Percentiles rank a stretch among this genome's conserved stretches.
Conservation (phyloP, 129 eudicot genomes). For the Solidago caesia region DNA sequence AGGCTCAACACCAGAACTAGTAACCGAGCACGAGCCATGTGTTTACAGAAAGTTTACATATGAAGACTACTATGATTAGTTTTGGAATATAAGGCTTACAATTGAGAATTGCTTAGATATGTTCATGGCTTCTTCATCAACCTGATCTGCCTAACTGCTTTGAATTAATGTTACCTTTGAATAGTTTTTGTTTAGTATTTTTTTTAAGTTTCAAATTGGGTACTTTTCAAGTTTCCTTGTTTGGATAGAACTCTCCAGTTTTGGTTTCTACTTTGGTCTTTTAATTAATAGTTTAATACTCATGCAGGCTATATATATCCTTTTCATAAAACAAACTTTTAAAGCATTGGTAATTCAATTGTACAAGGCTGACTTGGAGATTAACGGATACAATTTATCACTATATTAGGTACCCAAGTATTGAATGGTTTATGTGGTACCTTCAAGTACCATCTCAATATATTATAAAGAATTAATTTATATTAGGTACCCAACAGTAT, state of each 20-base stretch:
- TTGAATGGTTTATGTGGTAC: no score
- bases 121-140: constrained; percentile 26
- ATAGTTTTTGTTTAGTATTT: no score
- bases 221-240: neutral
- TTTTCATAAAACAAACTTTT: no score
- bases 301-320: neutral
- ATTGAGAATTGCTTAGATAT: constrained; percentile 34
- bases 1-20: constrained; percentile 32
- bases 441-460: no score
- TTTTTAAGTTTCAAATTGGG: neutral
- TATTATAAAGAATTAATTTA: no score
- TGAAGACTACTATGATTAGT: constrained; percentile 33
- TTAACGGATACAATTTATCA: no score
- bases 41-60: constrained; percentile 33
- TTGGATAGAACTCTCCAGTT: neutral
- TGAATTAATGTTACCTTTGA: neutral
- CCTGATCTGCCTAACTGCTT: neutral
- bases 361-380: no score
- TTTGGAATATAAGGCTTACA: constrained; percentile 43
- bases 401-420: no score
- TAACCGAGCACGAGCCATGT: constrained; percentile 26
- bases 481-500: neutral
- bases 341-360: no score
- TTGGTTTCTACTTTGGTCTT: neutral
- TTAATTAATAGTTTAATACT: neutral